Percentiles rank a stretch among this genome's conserved stretches.
These are phyloP conservation scores for Alnus glutinosa DNA, from an alignment of 306 rosid genomes.

Conservation along the genomic window DNA sequence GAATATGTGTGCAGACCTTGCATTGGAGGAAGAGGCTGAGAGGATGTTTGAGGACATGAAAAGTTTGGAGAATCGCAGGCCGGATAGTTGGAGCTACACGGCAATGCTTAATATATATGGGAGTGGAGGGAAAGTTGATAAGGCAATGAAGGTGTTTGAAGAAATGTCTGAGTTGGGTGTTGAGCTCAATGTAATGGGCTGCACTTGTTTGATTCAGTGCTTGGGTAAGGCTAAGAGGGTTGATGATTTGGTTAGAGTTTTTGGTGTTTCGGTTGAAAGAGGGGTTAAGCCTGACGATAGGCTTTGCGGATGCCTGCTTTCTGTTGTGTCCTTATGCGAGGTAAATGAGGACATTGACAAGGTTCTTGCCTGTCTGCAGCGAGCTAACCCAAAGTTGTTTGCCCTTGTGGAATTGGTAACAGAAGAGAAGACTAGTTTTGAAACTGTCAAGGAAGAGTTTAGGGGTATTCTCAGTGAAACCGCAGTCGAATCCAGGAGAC, in stretches of 20 bases:
- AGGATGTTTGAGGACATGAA: slow-evolving; percentile 77
- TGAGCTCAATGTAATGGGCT: slow-evolving; percentile 83
- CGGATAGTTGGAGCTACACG: slow-evolving; percentile 91
- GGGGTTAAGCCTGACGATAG: slow-evolving; percentile 81
- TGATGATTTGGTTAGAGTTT: slow-evolving; percentile 64
- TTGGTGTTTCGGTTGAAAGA: slow-evolving; percentile 46
- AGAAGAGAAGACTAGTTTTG: slow-evolving; percentile 56
- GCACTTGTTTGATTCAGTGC: slow-evolving; percentile 92
- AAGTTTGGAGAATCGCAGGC: slow-evolving; percentile 50
- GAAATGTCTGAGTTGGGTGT: slow-evolving; percentile 70
- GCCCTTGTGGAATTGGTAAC: slow-evolving; percentile 50
- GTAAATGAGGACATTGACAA: slow-evolving; percentile 51
- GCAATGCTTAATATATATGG: slow-evolving; percentile 91
- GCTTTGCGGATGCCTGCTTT: slow-evolving; percentile 78
- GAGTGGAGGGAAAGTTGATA: slow-evolving; percentile 69
- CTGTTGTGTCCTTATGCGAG: slow-evolving; percentile 66
- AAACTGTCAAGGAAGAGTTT: slow-evolving; percentile 65
- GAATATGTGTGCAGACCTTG: slow-evolving; percentile 96
- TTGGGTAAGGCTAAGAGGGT: slow-evolving; percentile 77
- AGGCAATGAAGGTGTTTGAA: slow-evolving; percentile 72
- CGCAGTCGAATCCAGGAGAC: slow-evolving; percentile 67
- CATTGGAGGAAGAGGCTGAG: slow-evolving; percentile 89
- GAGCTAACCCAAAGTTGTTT: slow-evolving; percentile 71
- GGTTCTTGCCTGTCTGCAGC: slow-evolving; percentile 68
- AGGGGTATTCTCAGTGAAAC: slow-evolving; percentile 53